Evolutionary conservation across 2,329 filamentous ascomycete species (phyloP).

Genomic region (Trichoderma oligosporum): DNA sequence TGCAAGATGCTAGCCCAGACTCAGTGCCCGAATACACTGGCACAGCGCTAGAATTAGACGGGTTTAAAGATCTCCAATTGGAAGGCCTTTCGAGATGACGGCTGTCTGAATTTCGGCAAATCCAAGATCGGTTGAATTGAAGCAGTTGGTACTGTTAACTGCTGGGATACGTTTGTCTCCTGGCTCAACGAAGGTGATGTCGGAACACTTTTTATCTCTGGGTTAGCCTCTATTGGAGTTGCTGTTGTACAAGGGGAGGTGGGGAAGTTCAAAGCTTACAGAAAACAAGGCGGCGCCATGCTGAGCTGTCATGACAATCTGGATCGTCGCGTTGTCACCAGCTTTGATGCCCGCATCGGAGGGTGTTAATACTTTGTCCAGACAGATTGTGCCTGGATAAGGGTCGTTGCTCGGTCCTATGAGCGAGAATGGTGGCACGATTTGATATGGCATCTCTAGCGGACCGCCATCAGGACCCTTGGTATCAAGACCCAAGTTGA

Average conservation of each 20-base stretch:
- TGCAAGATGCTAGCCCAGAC: background rate
- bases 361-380: constrained; percentile 84
- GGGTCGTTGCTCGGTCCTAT: constrained; percentile 74
- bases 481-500: constrained; percentile 85
- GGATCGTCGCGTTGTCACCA: constrained; percentile 86
- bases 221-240: background rate
- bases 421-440: constrained; percentile 78
- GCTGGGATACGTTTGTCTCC: constrained; percentile 61
- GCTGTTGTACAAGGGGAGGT: too few relatives aligned
- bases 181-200: constrained; percentile 85
- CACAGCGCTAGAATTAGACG: too few relatives aligned
- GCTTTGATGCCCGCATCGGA: constrained; percentile 64
- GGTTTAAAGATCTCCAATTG: background rate
- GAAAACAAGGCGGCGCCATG: constrained; percentile 82
- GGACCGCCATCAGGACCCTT: constrained; percentile 62
- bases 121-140: constrained; percentile 74
- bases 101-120: constrained; percentile 75
- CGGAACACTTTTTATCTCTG: constrained; percentile 65
- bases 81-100: constrained; percentile 35
- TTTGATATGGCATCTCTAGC: constrained; percentile 78
- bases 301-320: constrained; percentile 76
- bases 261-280: constrained; percentile 46
- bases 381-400: constrained; percentile 82
- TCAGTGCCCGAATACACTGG: background rate
- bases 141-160: constrained; percentile 81